Evolutionary conservation across 2,329 filamentous ascomycete species (phyloP).

Genomic region (Botryotinia convoluta): DNA sequence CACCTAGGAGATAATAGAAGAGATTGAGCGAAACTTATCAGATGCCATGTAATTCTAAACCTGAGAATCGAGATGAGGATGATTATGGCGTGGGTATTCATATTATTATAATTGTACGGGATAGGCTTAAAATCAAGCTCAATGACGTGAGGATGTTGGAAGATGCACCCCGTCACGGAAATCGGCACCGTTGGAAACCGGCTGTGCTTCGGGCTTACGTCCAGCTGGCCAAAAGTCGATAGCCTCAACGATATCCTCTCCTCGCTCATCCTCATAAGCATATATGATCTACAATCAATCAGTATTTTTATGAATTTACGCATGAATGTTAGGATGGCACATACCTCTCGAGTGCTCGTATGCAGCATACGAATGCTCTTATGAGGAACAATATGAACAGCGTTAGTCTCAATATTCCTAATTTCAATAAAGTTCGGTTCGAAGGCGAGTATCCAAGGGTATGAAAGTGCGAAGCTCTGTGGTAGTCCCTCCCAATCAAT

Average conservation of each 20-base stretch:
- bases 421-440: constrained; percentile 98
- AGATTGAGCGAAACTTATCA: constrained; percentile 16
- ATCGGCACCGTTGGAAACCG: constrained; percentile 23
- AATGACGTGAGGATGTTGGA: constrained; percentile 34
- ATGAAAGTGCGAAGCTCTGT: constrained; percentile 87
- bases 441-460: constrained; percentile 95
- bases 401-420: constrained; percentile 88
- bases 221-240: constrained; percentile 80
- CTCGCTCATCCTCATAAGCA: constrained; percentile 92
- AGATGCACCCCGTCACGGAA: constrained; percentile 27
- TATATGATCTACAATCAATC: constrained; percentile 74
- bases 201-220: constrained; percentile 34
- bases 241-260: constrained; percentile 89
- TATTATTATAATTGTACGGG: constrained; percentile 15
- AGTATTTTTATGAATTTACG: constrained; percentile 19
- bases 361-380: constrained; percentile 98
- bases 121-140: constrained; percentile 17
- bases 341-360: constrained; percentile 92
- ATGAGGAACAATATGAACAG: constrained; percentile 92
- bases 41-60: constrained; percentile 20
- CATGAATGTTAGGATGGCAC: constrained; percentile 33
- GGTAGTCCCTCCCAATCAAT: constrained; percentile 97
- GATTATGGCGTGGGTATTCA: constrained; percentile 19
- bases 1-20: constrained; percentile 20
- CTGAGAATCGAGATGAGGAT: constrained; percentile 15